A percentile compares a stretch with the other conserved stretches of the same genome.
Conservation (phyloP, 371 early-diverging fungal genomes). For the Funneliformis caledonium region DNA sequence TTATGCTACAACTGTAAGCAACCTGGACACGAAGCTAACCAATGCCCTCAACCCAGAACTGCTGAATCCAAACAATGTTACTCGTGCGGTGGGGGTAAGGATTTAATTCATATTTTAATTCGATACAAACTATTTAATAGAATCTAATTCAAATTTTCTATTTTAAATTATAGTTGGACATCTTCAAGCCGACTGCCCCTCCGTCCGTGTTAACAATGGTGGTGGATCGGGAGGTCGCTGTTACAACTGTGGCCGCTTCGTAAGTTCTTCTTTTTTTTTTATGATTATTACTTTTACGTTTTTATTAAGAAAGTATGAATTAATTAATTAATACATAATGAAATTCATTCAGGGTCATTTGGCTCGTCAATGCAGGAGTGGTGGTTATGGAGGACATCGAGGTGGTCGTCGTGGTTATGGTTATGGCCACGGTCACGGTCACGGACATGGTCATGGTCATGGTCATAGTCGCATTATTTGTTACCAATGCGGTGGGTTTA, state of each 20-base stretch:
- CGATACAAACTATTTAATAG: not conserved
- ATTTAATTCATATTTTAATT: not conserved
- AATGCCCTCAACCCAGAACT: conserved; percentile 59
- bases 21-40: conserved; percentile 61
- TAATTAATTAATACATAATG: not conserved
- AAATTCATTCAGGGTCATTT: conserved; percentile 58
- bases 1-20: conserved; percentile 68
- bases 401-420: conserved; percentile 31
- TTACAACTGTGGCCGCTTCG: conserved; percentile 61
- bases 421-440: conserved; percentile 18
- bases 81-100: conserved; percentile 63
- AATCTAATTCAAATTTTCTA: not conserved
- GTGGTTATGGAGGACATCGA: not conserved
- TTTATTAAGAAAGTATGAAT: not conserved
- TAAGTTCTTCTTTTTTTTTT: conserved; percentile 45
- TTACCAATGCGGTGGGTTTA: conserved; percentile 64
- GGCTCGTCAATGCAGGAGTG: conserved; percentile 56
- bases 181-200: conserved; percentile 60
- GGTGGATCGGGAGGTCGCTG: conserved; percentile 50
- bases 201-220: conserved; percentile 39
- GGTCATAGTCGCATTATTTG: conserved; percentile 53
- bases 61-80: conserved; percentile 64
- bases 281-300: conserved; percentile 13
- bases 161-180: conserved; percentile 57
- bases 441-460: conserved; percentile 24